phyloP scores from a whole-genome alignment of 176 grass and related monocot species.

The Aegilops tauschii region DNA sequence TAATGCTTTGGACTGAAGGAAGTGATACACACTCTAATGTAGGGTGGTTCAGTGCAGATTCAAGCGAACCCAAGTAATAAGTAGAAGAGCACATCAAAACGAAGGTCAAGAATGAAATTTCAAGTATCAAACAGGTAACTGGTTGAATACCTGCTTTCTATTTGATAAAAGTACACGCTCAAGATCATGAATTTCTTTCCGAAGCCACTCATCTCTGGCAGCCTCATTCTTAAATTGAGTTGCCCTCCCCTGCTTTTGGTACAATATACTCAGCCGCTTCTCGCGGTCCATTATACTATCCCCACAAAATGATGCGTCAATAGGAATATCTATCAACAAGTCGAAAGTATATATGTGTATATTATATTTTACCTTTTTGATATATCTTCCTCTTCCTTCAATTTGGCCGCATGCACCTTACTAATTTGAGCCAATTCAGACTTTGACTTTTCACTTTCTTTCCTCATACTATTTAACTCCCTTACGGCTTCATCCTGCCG shows the following conservation, averaged over 20 bases:
- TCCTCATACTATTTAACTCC: constrained; percentile 70
- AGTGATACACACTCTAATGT: neutral
- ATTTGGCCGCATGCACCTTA: constrained; percentile 71
- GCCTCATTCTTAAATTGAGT: constrained; percentile 92
- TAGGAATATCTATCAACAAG: neutral
- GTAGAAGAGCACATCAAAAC: neutral
- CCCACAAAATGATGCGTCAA: constrained; percentile 28
- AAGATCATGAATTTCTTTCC: constrained; percentile 96
- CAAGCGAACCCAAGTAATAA: neutral
- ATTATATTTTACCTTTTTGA: constrained; percentile 72
- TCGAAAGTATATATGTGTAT: neutral
- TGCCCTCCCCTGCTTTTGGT: constrained; percentile 97
- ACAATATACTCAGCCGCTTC: constrained; percentile 95
- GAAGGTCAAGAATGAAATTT: constrained; percentile 3
- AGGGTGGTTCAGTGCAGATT: neutral
- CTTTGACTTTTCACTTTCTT: constrained; percentile 86
- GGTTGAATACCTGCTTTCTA: constrained; percentile 66
- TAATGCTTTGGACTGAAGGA: neutral
- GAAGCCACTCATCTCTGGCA: constrained; percentile 89
- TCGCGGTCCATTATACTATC: constrained; percentile 94
- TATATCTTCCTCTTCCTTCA: constrained; percentile 89
- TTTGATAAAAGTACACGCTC: constrained; percentile 87
- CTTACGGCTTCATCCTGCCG: constrained; percentile 76
- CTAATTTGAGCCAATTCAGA: constrained; percentile 78
- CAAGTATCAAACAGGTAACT: constrained; percentile 19